A percentile compares a stretch with the other conserved stretches of the same genome.
These are phyloP conservation scores for Pseudocercospora fijiensis DNA, from an alignment of 2,329 filamentous ascomycete genomes.

Conservation along the genomic window DNA sequence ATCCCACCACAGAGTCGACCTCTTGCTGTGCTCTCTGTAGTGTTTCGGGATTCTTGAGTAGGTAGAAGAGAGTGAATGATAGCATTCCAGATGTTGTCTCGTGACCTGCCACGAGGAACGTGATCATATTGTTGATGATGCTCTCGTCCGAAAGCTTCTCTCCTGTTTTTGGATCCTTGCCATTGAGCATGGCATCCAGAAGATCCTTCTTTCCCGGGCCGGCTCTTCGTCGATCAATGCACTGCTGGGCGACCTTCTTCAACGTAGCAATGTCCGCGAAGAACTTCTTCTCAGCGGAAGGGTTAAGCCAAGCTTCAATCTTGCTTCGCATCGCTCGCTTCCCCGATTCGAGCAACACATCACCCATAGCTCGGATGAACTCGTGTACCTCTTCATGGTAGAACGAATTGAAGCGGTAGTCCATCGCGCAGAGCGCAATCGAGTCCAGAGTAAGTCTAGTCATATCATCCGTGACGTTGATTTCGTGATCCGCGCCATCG, in stretches of 20 bases:
- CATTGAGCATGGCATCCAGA: constrained; percentile 67
- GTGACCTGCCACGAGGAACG: constrained; percentile 68
- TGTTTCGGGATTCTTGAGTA: constrained; percentile 62
- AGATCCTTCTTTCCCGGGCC: constrained; percentile 63
- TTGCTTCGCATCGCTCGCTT: constrained; percentile 44
- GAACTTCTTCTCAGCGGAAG: constrained; percentile 44
- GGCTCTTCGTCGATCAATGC: constrained; percentile 65
- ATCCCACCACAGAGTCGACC: constrained; percentile 65
- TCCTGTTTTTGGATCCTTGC: constrained; percentile 63
- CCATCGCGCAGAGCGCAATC: constrained; percentile 56
- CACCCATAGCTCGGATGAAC: constrained; percentile 61
- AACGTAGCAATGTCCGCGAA: constrained; percentile 59
- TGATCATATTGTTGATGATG: constrained; percentile 66
- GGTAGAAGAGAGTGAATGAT: constrained; percentile 63
- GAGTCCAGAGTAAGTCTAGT: constrained; percentile 73
- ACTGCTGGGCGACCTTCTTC: constrained; percentile 57
- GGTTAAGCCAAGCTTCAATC: constrained; percentile 13
- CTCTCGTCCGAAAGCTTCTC: constrained; percentile 60
- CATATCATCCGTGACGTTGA: constrained; percentile 65
- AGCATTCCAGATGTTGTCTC: constrained; percentile 70
- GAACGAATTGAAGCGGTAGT: constrained; percentile 67
- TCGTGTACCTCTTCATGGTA: constrained; percentile 66
- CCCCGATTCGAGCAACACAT: constrained; percentile 54
- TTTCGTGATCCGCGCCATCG: constrained; percentile 55
- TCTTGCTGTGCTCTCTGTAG: constrained; percentile 65